A percentile compares a stretch with the other conserved stretches of the same genome.
Evolutionary conservation across 441 rosid genomes (phyloP).

Genomic region (Eugenia klotzschiana): DNA sequence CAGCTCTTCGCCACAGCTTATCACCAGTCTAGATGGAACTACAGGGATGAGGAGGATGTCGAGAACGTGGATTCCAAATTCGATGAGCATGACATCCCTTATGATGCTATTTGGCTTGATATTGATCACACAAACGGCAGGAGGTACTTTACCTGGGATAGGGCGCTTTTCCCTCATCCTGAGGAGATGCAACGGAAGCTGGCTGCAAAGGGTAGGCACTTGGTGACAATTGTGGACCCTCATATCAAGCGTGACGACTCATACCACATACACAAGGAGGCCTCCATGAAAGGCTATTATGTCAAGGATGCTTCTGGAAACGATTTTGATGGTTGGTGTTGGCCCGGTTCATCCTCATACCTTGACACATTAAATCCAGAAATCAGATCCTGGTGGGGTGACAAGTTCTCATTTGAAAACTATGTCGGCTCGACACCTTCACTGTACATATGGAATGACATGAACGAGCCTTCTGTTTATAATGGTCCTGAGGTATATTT

Average conservation of each 20-base stretch:
- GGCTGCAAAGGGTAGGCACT: slow-evolving; percentile 80
- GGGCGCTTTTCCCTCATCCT: slow-evolving; percentile 64
- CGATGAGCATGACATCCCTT: slow-evolving; percentile 93
- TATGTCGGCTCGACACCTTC: slow-evolving; percentile 87
- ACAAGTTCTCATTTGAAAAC: slow-evolving; percentile 56
- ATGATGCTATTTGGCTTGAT: slow-evolving; percentile 95
- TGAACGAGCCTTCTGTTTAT: slow-evolving; percentile 99
- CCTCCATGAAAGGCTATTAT: slow-evolving; percentile 69
- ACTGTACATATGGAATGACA: slow-evolving; percentile 92
- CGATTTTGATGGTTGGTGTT: slow-evolving; percentile 98
- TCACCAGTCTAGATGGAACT: slow-evolving; percentile 98
- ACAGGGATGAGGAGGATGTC: slow-evolving; percentile 97
- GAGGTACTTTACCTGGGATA: slow-evolving; percentile 91
- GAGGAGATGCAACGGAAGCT: slow-evolving; percentile 87
- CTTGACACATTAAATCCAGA: slow-evolving; percentile 70
- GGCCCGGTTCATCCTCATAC: slow-evolving; percentile 97
- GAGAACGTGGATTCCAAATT: slow-evolving; percentile 85
- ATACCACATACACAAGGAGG: slow-evolving; percentile 68
- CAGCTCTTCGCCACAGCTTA: slow-evolving; percentile 83
- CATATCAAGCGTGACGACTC: slow-evolving; percentile 90
- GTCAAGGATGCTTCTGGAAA: slow-evolving; percentile 76
- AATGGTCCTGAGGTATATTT: slow-evolving; percentile 90
- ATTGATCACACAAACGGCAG: slow-evolving; percentile 94
- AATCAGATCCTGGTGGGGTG: slow-evolving; percentile 90
- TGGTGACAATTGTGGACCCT: slow-evolving; percentile 98